Percentiles rank a stretch among this genome's conserved stretches.
These are phyloP conservation scores for Candida ipomoeae DNA, from an alignment of 805 yeast genomes.

Conservation along the genomic window DNA sequence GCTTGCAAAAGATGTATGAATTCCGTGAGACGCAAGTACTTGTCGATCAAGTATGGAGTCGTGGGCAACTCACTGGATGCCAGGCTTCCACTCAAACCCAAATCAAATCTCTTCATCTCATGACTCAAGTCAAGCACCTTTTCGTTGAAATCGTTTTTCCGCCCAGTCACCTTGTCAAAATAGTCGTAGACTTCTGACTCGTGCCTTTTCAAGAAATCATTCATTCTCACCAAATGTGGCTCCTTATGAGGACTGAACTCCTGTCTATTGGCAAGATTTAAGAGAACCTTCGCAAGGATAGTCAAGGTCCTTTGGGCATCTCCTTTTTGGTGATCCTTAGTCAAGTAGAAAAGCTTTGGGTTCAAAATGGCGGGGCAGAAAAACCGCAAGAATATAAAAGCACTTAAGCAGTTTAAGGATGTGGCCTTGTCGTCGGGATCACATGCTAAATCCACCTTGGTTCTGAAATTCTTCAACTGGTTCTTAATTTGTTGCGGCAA, in stretches of 20 bases:
- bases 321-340: constrained; percentile 67
- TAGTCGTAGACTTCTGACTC: constrained; percentile 60
- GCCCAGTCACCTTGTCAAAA: constrained; percentile 65
- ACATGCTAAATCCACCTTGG: constrained; percentile 58
- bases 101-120: constrained; percentile 53
- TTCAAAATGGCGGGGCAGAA: constrained; percentile 89
- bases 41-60: constrained; percentile 66
- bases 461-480: constrained; percentile 60
- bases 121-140: constrained; percentile 54
- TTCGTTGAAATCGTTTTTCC: constrained; percentile 62
- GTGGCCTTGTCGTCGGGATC: constrained; percentile 50
- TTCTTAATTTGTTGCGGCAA: constrained; percentile 63
- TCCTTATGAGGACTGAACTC: constrained; percentile 76
- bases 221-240: constrained; percentile 70
- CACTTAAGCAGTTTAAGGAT: constrained; percentile 71
- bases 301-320: constrained; percentile 74
- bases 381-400: constrained; percentile 68
- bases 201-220: constrained; percentile 59
- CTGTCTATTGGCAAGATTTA: constrained; percentile 75
- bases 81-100: constrained; percentile 48
- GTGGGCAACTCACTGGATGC: constrained; percentile 59
- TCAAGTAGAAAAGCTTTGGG: constrained; percentile 78
- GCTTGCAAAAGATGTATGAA: constrained; percentile 45
- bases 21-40: constrained; percentile 56
- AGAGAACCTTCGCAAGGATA: constrained; percentile 69